Base-by-base conservation (phyloP, 1,284 basidiomycete species). In the Heterobasidion parviporum region DNA sequence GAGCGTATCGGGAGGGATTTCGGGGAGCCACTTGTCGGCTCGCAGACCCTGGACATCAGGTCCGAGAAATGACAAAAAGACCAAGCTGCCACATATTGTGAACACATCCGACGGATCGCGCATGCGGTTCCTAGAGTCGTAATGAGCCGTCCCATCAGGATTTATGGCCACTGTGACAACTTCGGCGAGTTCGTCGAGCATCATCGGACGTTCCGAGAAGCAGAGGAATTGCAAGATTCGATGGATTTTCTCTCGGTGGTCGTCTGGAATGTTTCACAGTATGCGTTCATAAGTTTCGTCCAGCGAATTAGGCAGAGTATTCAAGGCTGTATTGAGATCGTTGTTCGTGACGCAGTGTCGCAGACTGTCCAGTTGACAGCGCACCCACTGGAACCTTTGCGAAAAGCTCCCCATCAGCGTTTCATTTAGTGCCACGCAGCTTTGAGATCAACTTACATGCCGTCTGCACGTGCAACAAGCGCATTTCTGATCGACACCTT, bases 211-310 rank as follows among this genome's bases (percentile, higher is more conserved):
- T 26, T 38, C 16, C n/a, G 51, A 36, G 9, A 36, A 52, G 1
- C 18, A 33, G 3, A 57, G 54, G 41, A 55, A 57, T 56, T 57
- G 56, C 49, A 57, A 46, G 10, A 57, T 32, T 46, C 47, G 53
- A 48, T 46, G 46, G 0, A 50, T 34, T 3, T 47, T 26, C 8
- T 48, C 9, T 41, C 14, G 36, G 12, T 56, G 46, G 2, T 45
- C 43, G 8, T 43, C 16, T 7, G 44, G 50, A n/a, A 53, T 53
- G 35, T 43, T 32, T 14, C 48, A 33, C 38, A 56, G 47, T 8
- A 47, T 41, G 18, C 57, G 50, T 12, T 53, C 50, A 43, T 57
- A 57, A 14, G 57, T 58, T 43, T 18, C 55, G n/a, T 53, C 47
- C 2, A 57, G 49, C 0, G 56, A 46, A 16, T 52, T 36, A 2